Percentiles rank a stretch among this genome's conserved stretches.
These are phyloP conservation scores for Cladophialophora bantiana DNA, from an alignment of 2,329 filamentous ascomycete genomes.

Conservation along the genomic window DNA sequence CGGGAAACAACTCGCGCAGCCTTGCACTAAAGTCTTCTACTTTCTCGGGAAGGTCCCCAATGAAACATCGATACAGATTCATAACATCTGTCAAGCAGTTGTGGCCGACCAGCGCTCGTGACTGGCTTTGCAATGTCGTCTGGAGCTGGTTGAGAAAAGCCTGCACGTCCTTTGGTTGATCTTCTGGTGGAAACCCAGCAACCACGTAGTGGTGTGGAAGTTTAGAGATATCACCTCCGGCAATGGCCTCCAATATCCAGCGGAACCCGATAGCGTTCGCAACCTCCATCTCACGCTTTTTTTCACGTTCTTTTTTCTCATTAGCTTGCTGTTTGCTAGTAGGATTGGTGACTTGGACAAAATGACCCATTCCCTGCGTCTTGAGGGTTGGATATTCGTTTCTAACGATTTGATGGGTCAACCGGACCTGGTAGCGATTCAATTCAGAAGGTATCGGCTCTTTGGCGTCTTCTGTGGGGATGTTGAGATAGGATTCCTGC, in stretches of 20 bases:
- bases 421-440: slow-evolving; percentile 67
- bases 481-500: slow-evolving; percentile 53
- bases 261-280: slow-evolving; percentile 51
- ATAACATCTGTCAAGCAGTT: slow-evolving; percentile 69
- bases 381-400: slow-evolving; percentile 61
- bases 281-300: slow-evolving; percentile 43
- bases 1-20: slow-evolving; percentile 62
- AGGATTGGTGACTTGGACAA: slow-evolving; percentile 51
- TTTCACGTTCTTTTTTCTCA: slow-evolving; percentile 43
- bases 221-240: slow-evolving; percentile 50
- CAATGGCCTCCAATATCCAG: slow-evolving; percentile 57
- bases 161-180: slow-evolving; percentile 37
- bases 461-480: slow-evolving; percentile 46
- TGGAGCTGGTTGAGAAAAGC: slow-evolving; percentile 46
- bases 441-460: slow-evolving; percentile 46
- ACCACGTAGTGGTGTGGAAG: slow-evolving; percentile 47
- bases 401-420: slow-evolving; percentile 71
- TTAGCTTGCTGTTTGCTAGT: slow-evolving; percentile 45
- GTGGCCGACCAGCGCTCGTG: slow-evolving; percentile 65
- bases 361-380: slow-evolving; percentile 48
- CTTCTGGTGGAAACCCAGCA: slow-evolving; percentile 38
- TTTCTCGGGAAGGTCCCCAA: slow-evolving; percentile 63
- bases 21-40: slow-evolving; percentile 61
- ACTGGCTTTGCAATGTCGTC: slow-evolving; percentile 52
- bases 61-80: slow-evolving; percentile 67